These are phyloP conservation scores for Phytophthora boehmeriae DNA, from an alignment of 352 stramenopile genomes.

Conservation along the genomic window DNA sequence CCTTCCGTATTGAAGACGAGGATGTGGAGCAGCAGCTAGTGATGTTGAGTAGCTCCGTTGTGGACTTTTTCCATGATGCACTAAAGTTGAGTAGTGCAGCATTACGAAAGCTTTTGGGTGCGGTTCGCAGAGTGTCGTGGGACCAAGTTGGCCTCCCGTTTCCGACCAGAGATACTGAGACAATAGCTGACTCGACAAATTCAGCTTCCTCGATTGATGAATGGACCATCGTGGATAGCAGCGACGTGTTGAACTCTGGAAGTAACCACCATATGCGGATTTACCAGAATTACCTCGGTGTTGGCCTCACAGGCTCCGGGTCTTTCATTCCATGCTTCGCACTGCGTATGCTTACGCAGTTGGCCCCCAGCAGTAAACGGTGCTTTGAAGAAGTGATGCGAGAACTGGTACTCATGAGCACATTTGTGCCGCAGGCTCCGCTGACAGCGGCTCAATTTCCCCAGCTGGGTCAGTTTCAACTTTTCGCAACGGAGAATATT, in stretches of 20 bases:
- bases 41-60: constrained; percentile 87
- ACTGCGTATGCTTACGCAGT: constrained; percentile 82
- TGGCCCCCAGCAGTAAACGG: constrained; percentile 70
- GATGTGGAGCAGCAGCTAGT: constrained; percentile 87
- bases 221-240: constrained; percentile 32
- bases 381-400: constrained; percentile 82
- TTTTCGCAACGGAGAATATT: constrained; percentile 81
- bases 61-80: constrained; percentile 82
- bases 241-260: constrained; percentile 46
- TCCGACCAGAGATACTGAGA: constrained; percentile 26
- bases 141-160: constrained; percentile 68
- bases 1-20: constrained; percentile 82
- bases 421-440: constrained; percentile 50
- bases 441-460: constrained; percentile 53
- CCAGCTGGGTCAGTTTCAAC: constrained; percentile 71
- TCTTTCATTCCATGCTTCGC: constrained; percentile 76
- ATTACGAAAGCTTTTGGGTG: constrained; percentile 60
- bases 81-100: constrained; percentile 69
- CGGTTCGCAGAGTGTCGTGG: constrained; percentile 72
- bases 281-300: constrained; percentile 82
- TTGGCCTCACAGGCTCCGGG: constrained; percentile 63
- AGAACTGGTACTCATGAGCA: constrained; percentile 76
- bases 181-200: constrained; percentile 3
- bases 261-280: constrained; percentile 75
- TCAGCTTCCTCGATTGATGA: constrained; percentile 17